Evolutionary conservation across 306 rosid species (phyloP).

Genomic region (Fragaria nilgerrensis): DNA sequence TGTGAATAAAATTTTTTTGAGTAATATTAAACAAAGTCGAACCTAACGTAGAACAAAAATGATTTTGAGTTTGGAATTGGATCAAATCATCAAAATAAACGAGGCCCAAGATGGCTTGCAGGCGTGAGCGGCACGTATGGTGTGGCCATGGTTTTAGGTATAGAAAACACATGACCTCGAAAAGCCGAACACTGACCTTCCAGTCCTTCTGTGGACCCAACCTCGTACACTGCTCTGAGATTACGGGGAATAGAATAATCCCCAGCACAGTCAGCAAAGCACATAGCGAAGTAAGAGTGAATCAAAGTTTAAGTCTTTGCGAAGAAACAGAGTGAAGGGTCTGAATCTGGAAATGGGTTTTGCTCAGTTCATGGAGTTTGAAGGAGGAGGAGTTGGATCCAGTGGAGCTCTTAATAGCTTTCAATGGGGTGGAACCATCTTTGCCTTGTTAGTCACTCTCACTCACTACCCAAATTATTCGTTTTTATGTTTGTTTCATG

Average conservation of each 20-base stretch:
- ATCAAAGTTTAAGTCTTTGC: neutral
- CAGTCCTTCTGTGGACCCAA: neutral
- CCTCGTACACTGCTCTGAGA: neutral
- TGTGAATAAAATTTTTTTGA: too few relatives aligned
- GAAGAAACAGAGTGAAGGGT: neutral
- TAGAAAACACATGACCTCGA: neutral
- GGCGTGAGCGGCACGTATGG: neutral
- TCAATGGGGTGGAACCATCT: slow-evolving; percentile 53
- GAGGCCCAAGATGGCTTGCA: neutral
- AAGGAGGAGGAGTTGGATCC: slow-evolving; percentile 12
- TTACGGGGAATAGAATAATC: neutral
- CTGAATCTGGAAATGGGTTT: slow-evolving; percentile 17
- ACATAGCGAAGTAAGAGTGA: neutral
- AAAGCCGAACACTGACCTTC: neutral
- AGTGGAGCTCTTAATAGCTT: slow-evolving; percentile 22
- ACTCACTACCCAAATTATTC: neutral
- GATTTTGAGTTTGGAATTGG: neutral
- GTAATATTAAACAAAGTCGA: too few relatives aligned
- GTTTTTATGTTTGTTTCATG: neutral
- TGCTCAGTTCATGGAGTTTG: slow-evolving; percentile 7
- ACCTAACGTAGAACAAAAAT: too few relatives aligned
- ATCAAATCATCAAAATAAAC: neutral
- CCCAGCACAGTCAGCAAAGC: neutral
- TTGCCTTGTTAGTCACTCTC: slow-evolving; percentile 35
- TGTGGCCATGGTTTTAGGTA: neutral